Conservation (phyloP, 352 stramenopile genomes). For the Poterioochromonas sp. region DNA sequence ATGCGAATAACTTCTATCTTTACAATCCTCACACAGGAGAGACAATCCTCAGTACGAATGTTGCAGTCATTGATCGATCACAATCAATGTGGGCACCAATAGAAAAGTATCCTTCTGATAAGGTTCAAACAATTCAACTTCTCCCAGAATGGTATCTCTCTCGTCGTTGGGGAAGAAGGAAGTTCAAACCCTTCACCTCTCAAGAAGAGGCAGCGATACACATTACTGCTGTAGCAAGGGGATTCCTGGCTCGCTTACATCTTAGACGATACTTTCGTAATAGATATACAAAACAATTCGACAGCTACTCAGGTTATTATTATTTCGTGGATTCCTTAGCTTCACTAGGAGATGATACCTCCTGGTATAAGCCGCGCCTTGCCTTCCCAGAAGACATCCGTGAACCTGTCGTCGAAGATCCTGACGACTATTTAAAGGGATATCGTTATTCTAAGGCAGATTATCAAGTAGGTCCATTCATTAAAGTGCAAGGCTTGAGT, state of each 20-base stretch:
- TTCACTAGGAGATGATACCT: too few species aligned
- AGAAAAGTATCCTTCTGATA: slow-evolving; percentile 21
- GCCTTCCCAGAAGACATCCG: slow-evolving; percentile 19
- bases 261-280: slow-evolving; percentile 13
- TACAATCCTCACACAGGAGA: slow-evolving; percentile 31
- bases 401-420: not conserved
- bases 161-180: slow-evolving; percentile 14
- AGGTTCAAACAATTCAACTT: not conserved
- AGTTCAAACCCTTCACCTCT: not conserved
- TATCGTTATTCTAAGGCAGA: slow-evolving; percentile 9
- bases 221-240: slow-evolving; percentile 14
- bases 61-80: not conserved
- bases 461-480: slow-evolving; percentile 9
- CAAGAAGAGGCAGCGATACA: not conserved
- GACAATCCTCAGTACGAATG: not conserved
- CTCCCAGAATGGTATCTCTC: slow-evolving; percentile 9
- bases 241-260: not conserved
- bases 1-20: not conserved
- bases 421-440: slow-evolving; percentile 27
- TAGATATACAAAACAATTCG: not conserved
- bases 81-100: slow-evolving; percentile 12
- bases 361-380: slow-evolving; percentile 24
- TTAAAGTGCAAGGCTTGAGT: slow-evolving; percentile 7
- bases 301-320: slow-evolving; percentile 24
- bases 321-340: slow-evolving; percentile 14